Percentiles rank a stretch among this genome's conserved stretches.
Evolutionary conservation across 495 filamentous ascomycete genomes (phyloP).

Genomic region (Podospora conica): DNA sequence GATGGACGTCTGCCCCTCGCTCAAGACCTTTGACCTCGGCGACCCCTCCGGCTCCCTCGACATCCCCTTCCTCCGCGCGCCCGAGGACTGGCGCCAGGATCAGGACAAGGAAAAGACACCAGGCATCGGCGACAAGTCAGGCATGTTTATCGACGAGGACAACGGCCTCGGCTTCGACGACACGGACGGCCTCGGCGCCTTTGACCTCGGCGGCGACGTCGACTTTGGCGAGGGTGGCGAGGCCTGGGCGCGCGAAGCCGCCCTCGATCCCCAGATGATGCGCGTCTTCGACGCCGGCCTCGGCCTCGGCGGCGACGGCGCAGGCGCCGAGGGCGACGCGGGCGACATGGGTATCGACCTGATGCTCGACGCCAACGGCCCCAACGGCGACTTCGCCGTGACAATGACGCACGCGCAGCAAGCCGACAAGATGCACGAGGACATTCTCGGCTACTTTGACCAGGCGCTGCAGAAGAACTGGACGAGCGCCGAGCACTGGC

Average conservation of each 20-base stretch:
- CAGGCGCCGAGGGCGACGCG: constrained; percentile 45
- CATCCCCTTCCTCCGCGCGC: constrained; percentile 84
- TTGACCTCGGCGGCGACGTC: constrained; percentile 62
- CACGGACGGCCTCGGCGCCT: constrained; percentile 68
- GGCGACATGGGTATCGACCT: constrained; percentile 54
- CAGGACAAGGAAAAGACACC: constrained; percentile 45
- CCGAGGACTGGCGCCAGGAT: constrained; percentile 75
- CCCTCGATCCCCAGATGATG: constrained; percentile 56
- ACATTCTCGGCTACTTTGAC: constrained; percentile 96
- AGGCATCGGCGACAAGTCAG: constrained; percentile 60
- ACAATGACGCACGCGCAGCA: constrained; percentile 58
- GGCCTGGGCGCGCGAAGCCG: constrained; percentile 63
- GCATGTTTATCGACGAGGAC: constrained; percentile 77
- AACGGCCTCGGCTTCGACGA: constrained; percentile 76
- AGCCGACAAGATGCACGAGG: constrained; percentile 67
- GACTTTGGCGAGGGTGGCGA: constrained; percentile 74
- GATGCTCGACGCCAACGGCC: constrained; percentile 46
- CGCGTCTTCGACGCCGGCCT: constrained; percentile 51
- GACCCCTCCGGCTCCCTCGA: constrained; percentile 77
- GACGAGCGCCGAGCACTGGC: constrained; percentile 98
- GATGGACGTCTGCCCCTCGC: constrained; percentile 89
- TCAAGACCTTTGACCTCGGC: constrained; percentile 88
- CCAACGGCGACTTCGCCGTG: constrained; percentile 59
- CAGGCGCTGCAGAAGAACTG: constrained; percentile 92
- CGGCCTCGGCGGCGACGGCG: constrained; percentile 42